Conservation (phyloP, 83 land plant species). For the Picea abies region DNA sequence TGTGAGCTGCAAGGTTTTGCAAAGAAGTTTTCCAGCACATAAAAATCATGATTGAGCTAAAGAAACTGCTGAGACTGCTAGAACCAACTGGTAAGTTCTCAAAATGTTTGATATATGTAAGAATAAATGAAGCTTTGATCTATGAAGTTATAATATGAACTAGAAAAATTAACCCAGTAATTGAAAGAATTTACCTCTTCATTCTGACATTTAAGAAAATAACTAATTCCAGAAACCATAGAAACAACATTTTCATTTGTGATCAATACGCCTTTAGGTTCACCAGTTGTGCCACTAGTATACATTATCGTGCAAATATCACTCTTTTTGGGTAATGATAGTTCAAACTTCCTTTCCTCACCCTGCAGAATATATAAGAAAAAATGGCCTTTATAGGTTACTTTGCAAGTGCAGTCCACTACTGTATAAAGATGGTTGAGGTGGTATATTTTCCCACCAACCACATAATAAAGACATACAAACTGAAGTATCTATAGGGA, state of each 20-base stretch:
- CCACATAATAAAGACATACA: not conserved
- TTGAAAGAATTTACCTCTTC: conserved; percentile 41
- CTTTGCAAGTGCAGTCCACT: not conserved
- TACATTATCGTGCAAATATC: conserved; percentile 98
- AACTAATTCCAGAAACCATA: conserved; percentile 58
- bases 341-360: conserved; percentile 46
- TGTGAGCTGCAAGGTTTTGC: conserved; percentile 15
- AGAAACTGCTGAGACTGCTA: not conserved
- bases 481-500: not conserved
- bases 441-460: not conserved
- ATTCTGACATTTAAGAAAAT: conserved; percentile 41
- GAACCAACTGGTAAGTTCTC: not conserved
- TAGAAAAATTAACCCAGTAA: not conserved
- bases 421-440: too few relatives aligned
- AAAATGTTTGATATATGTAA: not conserved
- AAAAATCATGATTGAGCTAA: not conserved
- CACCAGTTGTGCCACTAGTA: conserved; percentile 99
- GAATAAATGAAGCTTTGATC: not conserved
- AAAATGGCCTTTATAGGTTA: not conserved
- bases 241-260: conserved; percentile 70
- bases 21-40: not conserved
- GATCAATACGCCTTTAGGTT: conserved; percentile 96
- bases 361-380: conserved; percentile 52
- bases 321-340: conserved; percentile 55
- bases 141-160: not conserved